A percentile compares a stretch with the other conserved stretches of the same genome.
Conservation (phyloP, 345 rosid species). For the Aegle marmelos region DNA sequence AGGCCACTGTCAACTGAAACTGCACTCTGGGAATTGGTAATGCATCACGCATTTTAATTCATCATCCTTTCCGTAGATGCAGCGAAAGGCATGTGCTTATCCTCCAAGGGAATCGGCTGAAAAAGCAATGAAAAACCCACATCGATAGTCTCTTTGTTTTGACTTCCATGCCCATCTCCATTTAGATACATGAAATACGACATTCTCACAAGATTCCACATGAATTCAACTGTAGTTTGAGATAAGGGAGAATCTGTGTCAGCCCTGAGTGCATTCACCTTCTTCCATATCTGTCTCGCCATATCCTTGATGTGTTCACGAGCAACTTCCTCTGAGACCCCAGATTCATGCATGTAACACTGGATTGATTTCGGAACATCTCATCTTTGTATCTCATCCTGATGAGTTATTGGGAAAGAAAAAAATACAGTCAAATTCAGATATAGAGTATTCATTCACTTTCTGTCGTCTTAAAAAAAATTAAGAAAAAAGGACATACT, state of each 20-base stretch:
- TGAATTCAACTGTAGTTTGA: neutral
- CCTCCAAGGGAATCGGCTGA: neutral
- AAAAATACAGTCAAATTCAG: neutral
- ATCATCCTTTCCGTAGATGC: too few relatives aligned
- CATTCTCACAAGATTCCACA: conserved; percentile 7
- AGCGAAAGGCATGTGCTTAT: too few relatives aligned
- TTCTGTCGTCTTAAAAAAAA: too few relatives aligned
- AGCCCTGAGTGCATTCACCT: conserved; percentile 7
- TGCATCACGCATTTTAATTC: too few relatives aligned
- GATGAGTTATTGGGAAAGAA: neutral
- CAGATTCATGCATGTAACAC: conserved; percentile 37
- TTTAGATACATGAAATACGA: neutral
- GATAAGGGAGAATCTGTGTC: neutral
- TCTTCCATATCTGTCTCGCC: conserved; percentile 25
- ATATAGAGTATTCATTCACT: neutral
- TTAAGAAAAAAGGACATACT: too few relatives aligned
- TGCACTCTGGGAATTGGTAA: too few relatives aligned
- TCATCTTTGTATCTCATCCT: conserved; percentile 36
- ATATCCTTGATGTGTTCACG: conserved; percentile 17
- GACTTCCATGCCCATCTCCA: neutral
- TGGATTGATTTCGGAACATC: conserved; percentile 33
- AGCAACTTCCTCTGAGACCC: conserved; percentile 24
- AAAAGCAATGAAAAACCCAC: neutral
- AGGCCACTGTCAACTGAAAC: too few relatives aligned
- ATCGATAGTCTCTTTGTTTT: neutral